These are phyloP conservation scores for Protea cynaroides DNA, from an alignment of 164 flowering plant species.

Conservation along the genomic window DNA sequence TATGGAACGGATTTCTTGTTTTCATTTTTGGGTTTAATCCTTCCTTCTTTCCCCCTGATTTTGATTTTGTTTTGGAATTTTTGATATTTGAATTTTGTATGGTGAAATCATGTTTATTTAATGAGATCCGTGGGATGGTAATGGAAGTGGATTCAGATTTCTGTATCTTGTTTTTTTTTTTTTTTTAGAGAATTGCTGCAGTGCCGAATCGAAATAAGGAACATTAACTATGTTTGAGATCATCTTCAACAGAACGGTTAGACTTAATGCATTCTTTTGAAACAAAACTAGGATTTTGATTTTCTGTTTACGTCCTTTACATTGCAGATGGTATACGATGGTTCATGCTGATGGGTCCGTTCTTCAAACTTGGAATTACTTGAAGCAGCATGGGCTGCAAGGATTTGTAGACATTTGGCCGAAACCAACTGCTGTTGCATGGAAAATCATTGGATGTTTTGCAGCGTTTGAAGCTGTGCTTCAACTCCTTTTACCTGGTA, in stretches of 20 bases:
- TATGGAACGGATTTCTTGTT: background rate
- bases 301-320: background rate
- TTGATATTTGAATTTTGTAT: too few relatives aligned
- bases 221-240: background rate
- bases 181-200: too few relatives aligned
- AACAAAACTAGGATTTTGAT: background rate
- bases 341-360: constrained; percentile 93
- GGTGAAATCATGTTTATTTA: too few relatives aligned
- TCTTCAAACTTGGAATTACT: constrained; percentile 47
- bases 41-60: background rate
- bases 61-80: too few relatives aligned
- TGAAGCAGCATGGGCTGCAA: constrained; percentile 57
- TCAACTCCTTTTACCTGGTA: constrained; percentile 84
- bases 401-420: constrained; percentile 82
- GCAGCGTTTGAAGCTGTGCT: constrained; percentile 92
- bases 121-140: background rate
- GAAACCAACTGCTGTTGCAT: constrained; percentile 67
- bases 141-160: too few relatives aligned
- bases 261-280: background rate
- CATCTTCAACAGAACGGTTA: background rate
- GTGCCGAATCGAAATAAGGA: too few relatives aligned
- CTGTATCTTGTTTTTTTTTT: too few relatives aligned
- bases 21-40: background rate
- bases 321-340: constrained; percentile 96
- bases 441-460: constrained; percentile 74